Percentiles rank a stretch among this genome's conserved stretches.
phyloP scores from a whole-genome alignment of 2,329 filamentous ascomycete species.

The Colletotrichum siamense region DNA sequence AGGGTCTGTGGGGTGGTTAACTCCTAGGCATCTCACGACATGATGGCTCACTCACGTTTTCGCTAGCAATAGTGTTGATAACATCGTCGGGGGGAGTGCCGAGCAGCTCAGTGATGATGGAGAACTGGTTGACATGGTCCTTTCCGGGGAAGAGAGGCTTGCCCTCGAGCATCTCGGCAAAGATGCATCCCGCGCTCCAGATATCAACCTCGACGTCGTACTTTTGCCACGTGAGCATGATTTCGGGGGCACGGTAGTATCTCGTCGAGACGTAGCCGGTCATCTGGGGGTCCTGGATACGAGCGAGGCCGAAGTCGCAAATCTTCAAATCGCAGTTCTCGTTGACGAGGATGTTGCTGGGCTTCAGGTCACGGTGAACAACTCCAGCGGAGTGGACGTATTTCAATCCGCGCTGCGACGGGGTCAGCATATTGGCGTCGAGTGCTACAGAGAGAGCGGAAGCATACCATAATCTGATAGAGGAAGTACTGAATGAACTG shows the following conservation, averaged over 20 bases:
- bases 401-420: constrained; percentile 84
- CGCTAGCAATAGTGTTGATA: constrained; percentile 97
- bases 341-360: constrained; percentile 98
- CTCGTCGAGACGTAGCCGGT: constrained; percentile 98
- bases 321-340: constrained; percentile 99
- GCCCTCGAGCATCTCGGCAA: constrained; percentile 98
- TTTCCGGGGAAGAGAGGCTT: constrained; percentile 98
- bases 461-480: constrained; percentile 94
- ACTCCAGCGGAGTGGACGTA: constrained; percentile 99
- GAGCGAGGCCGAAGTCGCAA: constrained; percentile 96
- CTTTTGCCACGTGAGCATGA: constrained; percentile 99
- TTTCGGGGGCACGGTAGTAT: constrained; percentile 98
- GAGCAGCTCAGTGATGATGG: constrained; percentile 96
- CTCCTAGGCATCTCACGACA: not conserved
- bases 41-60: constrained; percentile 73
- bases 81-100: constrained; percentile 98
- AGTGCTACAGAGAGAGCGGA: too few species aligned
- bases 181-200: constrained; percentile 99
- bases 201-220: constrained; percentile 99
- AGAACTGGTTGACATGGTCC: constrained; percentile 99
- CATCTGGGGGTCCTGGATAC: constrained; percentile 99
- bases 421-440: constrained; percentile 13
- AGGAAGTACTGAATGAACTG: constrained; percentile 99
- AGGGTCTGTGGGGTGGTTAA: constrained; percentile 68
- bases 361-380: constrained; percentile 96